phyloP scores from a whole-genome alignment of 441 rosid species.

The Adansonia madagascariensis region DNA sequence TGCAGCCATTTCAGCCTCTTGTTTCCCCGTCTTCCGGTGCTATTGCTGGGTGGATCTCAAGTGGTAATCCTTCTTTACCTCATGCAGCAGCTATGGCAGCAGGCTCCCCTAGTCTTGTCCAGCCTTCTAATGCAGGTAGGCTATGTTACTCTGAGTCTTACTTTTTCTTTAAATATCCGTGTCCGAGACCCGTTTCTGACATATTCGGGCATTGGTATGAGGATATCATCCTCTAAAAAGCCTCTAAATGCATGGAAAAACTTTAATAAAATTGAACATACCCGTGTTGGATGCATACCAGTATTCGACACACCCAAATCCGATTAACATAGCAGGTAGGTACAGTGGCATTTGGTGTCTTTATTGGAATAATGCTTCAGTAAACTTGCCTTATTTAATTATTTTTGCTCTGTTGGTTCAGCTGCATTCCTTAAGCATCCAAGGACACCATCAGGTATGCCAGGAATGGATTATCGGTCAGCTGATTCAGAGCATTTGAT shows the following conservation, averaged over 20 bases:
- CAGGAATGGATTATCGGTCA: slow-evolving; percentile 70
- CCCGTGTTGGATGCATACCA: too few relatives aligned
- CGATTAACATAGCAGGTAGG: slow-evolving; percentile 37
- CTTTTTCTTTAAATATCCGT: too few relatives aligned
- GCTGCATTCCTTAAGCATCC: slow-evolving; percentile 69
- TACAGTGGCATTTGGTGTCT: slow-evolving; percentile 5
- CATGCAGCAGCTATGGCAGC: slow-evolving; percentile 56
- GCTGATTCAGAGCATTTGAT: slow-evolving; percentile 75
- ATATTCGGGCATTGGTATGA: too few relatives aligned
- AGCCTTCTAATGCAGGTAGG: slow-evolving; percentile 52
- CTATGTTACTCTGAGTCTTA: too few relatives aligned
- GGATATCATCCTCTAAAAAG: too few relatives aligned
- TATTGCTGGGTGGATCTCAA: slow-evolving; percentile 65
- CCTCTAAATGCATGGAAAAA: too few relatives aligned
- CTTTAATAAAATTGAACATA: too few relatives aligned
- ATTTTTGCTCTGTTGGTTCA: slow-evolving; percentile 27
- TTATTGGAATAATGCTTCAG: slow-evolving; percentile 7
- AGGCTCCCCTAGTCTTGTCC: slow-evolving; percentile 50
- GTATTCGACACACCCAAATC: too few relatives aligned
- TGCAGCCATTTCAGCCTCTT: slow-evolving; percentile 68
- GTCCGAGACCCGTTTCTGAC: too few relatives aligned
- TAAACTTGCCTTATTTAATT: slow-evolving; percentile 9
- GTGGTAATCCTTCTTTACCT: slow-evolving; percentile 49
- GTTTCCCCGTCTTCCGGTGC: slow-evolving; percentile 57
- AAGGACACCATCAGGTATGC: slow-evolving; percentile 59